Percentiles rank a stretch among this genome's conserved stretches.
Conservation (phyloP, 192 early-diverging fungal genomes). For the Coemansia sp. region DNA sequence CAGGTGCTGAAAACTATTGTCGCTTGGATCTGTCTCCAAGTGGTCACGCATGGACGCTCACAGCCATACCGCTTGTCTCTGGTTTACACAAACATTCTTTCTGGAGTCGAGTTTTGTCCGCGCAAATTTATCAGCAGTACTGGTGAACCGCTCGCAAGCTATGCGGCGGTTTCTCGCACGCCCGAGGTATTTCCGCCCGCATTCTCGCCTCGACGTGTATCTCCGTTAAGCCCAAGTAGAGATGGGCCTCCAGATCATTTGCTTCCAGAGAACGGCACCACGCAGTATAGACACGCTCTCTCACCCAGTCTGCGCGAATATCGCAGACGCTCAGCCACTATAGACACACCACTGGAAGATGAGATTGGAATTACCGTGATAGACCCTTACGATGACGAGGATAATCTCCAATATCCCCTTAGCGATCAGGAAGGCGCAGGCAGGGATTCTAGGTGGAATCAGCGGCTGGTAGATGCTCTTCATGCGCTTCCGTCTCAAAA, state of each 20-base stretch:
- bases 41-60: constrained; percentile 67
- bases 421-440: constrained; percentile 46
- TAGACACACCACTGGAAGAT: neutral
- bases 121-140: constrained; percentile 41
- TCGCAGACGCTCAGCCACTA: constrained; percentile 11
- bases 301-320: neutral
- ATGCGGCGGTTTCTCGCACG: neutral
- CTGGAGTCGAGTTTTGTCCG: constrained; percentile 25
- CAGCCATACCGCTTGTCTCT: constrained; percentile 48
- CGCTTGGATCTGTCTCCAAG: constrained; percentile 82
- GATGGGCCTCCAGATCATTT: neutral
- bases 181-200: constrained; percentile 1
- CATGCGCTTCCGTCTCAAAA: constrained; percentile 15
- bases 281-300: neutral
- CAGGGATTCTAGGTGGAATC: constrained; percentile 41
- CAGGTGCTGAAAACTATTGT: constrained; percentile 79
- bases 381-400: constrained; percentile 8
- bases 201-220: constrained; percentile 3
- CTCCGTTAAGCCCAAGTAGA: constrained; percentile 5
- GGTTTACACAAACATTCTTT: constrained; percentile 39
- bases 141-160: constrained; percentile 24
- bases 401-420: constrained; percentile 24
- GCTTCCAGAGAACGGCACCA: neutral
- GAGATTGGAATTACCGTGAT: neutral
- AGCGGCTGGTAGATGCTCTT: constrained; percentile 38